Evolutionary conservation across 2,329 filamentous ascomycete genomes (phyloP).

Genomic region (Alternaria sp.): DNA sequence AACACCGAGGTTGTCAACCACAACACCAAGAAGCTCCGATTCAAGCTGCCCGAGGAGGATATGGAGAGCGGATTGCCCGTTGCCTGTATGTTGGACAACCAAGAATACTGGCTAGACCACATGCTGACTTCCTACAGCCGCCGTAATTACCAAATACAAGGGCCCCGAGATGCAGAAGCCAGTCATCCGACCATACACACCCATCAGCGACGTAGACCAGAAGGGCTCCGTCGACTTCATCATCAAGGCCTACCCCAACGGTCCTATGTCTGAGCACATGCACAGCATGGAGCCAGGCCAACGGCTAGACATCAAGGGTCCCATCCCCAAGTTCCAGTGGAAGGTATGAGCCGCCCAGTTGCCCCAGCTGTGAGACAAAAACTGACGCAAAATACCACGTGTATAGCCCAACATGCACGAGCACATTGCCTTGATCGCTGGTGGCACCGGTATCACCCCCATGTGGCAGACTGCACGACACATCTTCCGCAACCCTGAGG

Average conservation of each 20-base stretch:
- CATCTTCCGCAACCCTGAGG: slow-evolving; percentile 95
- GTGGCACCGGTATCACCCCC: slow-evolving; percentile 94
- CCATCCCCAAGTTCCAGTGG: slow-evolving; percentile 94
- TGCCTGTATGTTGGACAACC: slow-evolving; percentile 66
- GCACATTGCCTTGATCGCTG: slow-evolving; percentile 87
- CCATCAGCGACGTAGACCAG: slow-evolving; percentile 83
- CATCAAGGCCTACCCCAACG: slow-evolving; percentile 89
- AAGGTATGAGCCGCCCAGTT: slow-evolving; percentile 36
- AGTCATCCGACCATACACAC: slow-evolving; percentile 91
- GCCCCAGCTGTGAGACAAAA: background rate
- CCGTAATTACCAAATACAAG: slow-evolving; percentile 92
- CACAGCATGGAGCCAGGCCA: slow-evolving; percentile 85
- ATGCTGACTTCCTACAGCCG: slow-evolving; percentile 57
- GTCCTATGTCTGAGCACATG: slow-evolving; percentile 90
- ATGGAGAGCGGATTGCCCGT: slow-evolving; percentile 83
- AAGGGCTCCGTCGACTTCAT: slow-evolving; percentile 87
- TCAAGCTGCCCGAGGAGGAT: slow-evolving; percentile 84
- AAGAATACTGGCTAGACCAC: background rate
- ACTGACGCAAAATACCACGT: background rate
- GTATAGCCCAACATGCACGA: slow-evolving; percentile 81
- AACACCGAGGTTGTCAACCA: slow-evolving; percentile 83
- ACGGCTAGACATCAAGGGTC: slow-evolving; percentile 90
- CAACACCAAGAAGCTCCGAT: slow-evolving; percentile 94
- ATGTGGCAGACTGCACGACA: slow-evolving; percentile 94
- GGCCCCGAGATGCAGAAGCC: slow-evolving; percentile 83